Percentiles rank a stretch among this genome's conserved stretches.
Conservation (phyloP, 306 rosid genomes). For the Pyrus betulifolia region DNA sequence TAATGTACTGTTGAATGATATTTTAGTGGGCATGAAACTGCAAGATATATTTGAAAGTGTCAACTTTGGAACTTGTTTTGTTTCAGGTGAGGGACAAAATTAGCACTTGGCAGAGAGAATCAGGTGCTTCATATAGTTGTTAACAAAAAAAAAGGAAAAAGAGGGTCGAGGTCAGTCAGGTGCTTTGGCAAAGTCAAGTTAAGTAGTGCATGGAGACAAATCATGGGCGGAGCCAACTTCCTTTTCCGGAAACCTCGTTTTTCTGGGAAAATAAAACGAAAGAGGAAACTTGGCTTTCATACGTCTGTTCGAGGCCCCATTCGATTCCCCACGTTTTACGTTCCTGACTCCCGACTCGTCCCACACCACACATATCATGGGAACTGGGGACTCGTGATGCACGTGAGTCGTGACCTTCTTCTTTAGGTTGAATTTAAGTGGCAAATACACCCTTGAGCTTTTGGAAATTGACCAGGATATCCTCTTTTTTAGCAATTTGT, state of each 20-base stretch:
- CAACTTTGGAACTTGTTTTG: neutral
- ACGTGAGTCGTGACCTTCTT: slow-evolving; percentile 10
- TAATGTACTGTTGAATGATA: no score
- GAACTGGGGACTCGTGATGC: slow-evolving; percentile 6
- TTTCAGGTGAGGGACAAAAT: slow-evolving; percentile 7
- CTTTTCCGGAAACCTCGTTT: slow-evolving; percentile 54
- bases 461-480: neutral
- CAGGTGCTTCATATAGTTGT: neutral
- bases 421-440: neutral
- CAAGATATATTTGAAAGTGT: neutral
- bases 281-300: slow-evolving; percentile 4
- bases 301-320: neutral
- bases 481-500: neutral
- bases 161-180: neutral
- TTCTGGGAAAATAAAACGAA: neutral
- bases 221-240: slow-evolving; percentile 17
- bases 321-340: no score
- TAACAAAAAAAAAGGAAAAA: neutral
- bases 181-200: neutral
- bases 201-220: neutral
- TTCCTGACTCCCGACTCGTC: slow-evolving; percentile 21
- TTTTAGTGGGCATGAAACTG: neutral
- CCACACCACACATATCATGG: neutral
- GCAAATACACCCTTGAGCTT: neutral
- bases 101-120: neutral